Evolutionary conservation across 495 filamentous ascomycete species (phyloP).

Genomic region (Xylaria longipes): DNA sequence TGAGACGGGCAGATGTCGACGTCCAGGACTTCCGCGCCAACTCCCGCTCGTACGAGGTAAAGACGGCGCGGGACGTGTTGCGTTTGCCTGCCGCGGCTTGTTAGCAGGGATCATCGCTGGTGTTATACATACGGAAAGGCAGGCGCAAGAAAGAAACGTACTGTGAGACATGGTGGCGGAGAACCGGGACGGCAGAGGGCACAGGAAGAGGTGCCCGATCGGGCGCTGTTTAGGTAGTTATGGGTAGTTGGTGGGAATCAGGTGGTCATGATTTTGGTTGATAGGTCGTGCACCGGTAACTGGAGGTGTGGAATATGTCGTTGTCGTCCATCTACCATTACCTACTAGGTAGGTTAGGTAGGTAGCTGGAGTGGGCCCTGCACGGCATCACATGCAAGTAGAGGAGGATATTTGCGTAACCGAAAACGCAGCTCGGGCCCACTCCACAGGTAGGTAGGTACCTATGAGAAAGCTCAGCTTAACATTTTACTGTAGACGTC

Average conservation of each 20-base stretch:
- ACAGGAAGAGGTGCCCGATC: background rate
- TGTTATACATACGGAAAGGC: background rate
- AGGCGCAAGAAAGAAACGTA: conserved; percentile 39
- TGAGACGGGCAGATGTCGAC: conserved; percentile 81
- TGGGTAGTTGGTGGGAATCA: background rate
- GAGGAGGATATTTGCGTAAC: background rate
- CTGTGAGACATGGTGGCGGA: conserved; percentile 61
- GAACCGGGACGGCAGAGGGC: background rate
- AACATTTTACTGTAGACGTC: background rate
- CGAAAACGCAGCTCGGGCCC: too few relatives aligned
- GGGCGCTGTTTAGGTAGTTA: conserved; percentile 5
- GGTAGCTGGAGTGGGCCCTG: background rate
- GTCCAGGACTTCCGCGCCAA: conserved; percentile 82
- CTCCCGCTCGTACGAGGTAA: conserved; percentile 89
- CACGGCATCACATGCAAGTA: conserved; percentile 8
- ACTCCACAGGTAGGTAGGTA: background rate
- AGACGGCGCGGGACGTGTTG: conserved; percentile 95
- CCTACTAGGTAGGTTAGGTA: too few relatives aligned
- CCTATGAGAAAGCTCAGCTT: background rate
- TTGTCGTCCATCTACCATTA: background rate
- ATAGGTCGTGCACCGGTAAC: background rate
- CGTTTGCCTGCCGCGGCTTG: conserved; percentile 69
- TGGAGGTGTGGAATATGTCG: background rate
- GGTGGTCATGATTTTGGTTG: background rate
- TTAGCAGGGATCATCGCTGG: background rate